phyloP scores from a whole-genome alignment of 2,329 filamentous ascomycete species.

The Fusarium subtropicale region DNA sequence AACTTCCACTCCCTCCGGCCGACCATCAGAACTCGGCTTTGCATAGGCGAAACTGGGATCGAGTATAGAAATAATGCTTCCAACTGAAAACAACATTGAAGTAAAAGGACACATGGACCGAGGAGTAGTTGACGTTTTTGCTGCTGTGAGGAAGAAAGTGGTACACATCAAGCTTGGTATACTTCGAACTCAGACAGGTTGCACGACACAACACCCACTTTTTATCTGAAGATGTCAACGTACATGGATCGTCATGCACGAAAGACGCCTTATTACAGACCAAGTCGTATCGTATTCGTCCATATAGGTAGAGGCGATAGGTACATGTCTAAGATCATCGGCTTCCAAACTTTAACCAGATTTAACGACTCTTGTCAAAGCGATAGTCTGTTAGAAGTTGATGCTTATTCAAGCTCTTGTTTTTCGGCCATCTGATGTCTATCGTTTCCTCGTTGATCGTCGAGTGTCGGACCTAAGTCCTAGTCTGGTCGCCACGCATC shows the following conservation, averaged over 20 bases:
- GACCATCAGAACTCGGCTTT: conserved; percentile 27
- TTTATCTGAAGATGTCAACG: conserved; percentile 8
- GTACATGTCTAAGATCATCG: conserved; percentile 1
- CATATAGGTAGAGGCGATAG: conserved; percentile 3
- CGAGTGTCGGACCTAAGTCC: conserved; percentile 17
- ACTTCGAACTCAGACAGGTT: neutral
- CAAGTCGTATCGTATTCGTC: conserved; percentile 4
- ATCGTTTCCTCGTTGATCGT: conserved; percentile 29
- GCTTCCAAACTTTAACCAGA: conserved; percentile 4
- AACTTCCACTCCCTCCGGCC: conserved; percentile 36
- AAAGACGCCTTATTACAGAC: neutral
- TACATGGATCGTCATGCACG: conserved; percentile 13
- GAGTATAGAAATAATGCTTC: neutral
- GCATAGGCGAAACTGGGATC: conserved; percentile 15
- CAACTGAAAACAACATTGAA: neutral
- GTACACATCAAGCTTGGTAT: neutral
- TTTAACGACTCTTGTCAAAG: conserved; percentile 3
- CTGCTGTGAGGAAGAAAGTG: neutral
- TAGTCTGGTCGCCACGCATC: conserved; percentile 30
- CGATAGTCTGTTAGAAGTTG: neutral
- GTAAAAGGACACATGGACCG: neutral
- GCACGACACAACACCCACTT: neutral
- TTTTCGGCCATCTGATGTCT: conserved; percentile 22
- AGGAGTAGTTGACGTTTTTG: neutral
- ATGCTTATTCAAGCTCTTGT: neutral